Base-by-base conservation (phyloP, 345 rosid species). In the Hibiscus mutabilis region DNA sequence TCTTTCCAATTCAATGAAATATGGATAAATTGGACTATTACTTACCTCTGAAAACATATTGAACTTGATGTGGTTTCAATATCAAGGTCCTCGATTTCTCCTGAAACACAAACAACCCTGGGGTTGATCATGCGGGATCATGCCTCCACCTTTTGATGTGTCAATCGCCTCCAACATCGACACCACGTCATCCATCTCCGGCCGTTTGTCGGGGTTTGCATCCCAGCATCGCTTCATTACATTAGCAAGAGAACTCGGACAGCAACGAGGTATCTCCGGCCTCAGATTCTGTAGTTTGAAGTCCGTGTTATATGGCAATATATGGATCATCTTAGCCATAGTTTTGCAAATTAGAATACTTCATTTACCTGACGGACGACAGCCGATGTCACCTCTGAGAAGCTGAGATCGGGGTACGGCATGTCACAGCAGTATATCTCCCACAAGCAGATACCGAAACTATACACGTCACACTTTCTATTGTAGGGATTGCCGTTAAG, bases 161-260 rank as follows among this genome's bases (percentile, higher is more conserved):
- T 95, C 98, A 1, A 95, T 85, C 14, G 87, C 92, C 82, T 92
- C 96, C 84, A 95, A 70, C 93, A 92, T 74, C 2, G 89, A 31
- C 56, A 95, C 98, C 67, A 86, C 98, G 75, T 92, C 96, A 1
- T 89, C 97, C 99, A 95, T 95, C 81, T 90, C 97, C 0, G 98
- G 99, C 44, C 98, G 84, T 81, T 78, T 95, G 76, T 92, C 99
- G 7, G 93, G 91, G 77, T 89, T 92, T 4, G 96, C 97, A 73
- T 95, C 97, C 99, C 99, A 93, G 77, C 98, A 94, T 22, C 96
- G 84, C 83, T 86, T 94, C 97, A 94, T 94, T 67, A 94, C 97
- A 76, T 87, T 88, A 3, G 91, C 96, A 8, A 94, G 82, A 6
- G 95, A 78, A 75, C 87, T 90, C 9, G 97, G 99, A 76, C 99